Evolutionary conservation across 1,139 yeast genomes (phyloP).

Genomic region (Lizanozyma gosingica): DNA sequence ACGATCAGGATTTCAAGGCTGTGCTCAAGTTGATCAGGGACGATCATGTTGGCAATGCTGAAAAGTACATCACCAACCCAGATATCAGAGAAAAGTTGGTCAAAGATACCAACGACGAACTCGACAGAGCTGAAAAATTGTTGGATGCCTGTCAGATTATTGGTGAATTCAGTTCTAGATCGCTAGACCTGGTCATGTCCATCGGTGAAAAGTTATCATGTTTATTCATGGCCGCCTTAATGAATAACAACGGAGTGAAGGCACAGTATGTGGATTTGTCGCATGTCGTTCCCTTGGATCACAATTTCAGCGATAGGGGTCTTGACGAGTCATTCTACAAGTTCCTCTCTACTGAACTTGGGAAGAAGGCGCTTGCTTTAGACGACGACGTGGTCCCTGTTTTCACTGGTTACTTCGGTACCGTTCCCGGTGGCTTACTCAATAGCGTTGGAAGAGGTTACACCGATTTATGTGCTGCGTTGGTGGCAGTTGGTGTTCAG

Average conservation of each 20-base stretch:
- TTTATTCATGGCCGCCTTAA: conserved; percentile 74
- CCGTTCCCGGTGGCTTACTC: conserved; percentile 87
- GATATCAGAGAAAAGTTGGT: conserved; percentile 41
- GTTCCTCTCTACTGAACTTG: conserved; percentile 52
- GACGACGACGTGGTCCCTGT: conserved; percentile 65
- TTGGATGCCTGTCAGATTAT: conserved; percentile 82
- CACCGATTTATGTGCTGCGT: conserved; percentile 95
- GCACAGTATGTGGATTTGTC: conserved; percentile 78
- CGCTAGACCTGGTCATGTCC: conserved; percentile 84
- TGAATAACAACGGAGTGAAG: conserved; percentile 71
- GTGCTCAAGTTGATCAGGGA: conserved; percentile 56
- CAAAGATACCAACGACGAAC: conserved; percentile 51
- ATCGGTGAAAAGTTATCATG: conserved; percentile 92
- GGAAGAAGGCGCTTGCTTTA: conserved; percentile 39
- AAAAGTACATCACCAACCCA: conserved; percentile 35
- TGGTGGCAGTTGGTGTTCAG: conserved; percentile 82
- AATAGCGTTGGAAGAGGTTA: conserved; percentile 95
- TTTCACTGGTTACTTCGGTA: conserved; percentile 90
- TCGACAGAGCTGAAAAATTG: conserved; percentile 58
- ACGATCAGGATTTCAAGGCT: conserved; percentile 37
- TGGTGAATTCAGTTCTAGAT: conserved; percentile 85
- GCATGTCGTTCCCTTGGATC: conserved; percentile 54
- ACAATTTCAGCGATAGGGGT: conserved; percentile 44
- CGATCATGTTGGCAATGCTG: conserved; percentile 78
- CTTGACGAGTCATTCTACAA: conserved; percentile 58